These are phyloP conservation scores for Aspergillus pseudonomiae DNA, from an alignment of 2,329 filamentous ascomycete species.

Conservation along the genomic window DNA sequence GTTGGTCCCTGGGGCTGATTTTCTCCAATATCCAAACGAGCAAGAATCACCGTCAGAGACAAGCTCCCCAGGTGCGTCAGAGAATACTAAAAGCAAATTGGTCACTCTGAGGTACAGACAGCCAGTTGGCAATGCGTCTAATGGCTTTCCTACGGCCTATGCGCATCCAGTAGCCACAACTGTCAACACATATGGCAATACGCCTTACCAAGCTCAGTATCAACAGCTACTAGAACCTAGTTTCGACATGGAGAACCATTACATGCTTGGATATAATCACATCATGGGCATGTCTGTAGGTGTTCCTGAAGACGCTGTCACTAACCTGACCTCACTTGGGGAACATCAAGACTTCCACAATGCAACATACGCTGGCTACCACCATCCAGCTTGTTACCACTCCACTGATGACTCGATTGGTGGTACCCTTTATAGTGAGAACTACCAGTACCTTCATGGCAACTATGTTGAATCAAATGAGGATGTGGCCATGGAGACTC, in stretches of 20 bases:
- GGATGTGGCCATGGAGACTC: neutral
- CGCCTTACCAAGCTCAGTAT: neutral
- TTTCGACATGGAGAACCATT: neutral
- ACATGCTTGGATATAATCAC: neutral
- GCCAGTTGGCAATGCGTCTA: neutral
- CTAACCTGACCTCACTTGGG: neutral
- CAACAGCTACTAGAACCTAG: neutral
- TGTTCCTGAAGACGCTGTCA: neutral
- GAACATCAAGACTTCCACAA: neutral
- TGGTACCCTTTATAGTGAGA: neutral
- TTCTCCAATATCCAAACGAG: slow-evolving; percentile 22
- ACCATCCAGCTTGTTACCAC: neutral
- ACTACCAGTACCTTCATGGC: neutral
- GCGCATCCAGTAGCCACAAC: neutral
- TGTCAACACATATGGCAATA: neutral
- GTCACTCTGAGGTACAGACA: slow-evolving; percentile 18
- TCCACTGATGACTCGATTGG: neutral
- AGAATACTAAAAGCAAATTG: slow-evolving; percentile 9
- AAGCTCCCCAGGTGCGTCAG: neutral
- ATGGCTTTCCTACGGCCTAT: neutral
- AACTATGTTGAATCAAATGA: neutral
- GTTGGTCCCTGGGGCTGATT: slow-evolving; percentile 19
- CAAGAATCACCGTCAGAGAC: neutral
- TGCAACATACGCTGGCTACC: neutral
- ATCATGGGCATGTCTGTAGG: neutral